Percentiles rank a stretch among this genome's conserved stretches.
These are phyloP conservation scores for Echria macrotheca DNA, from an alignment of 495 filamentous ascomycete species.

Conservation along the genomic window DNA sequence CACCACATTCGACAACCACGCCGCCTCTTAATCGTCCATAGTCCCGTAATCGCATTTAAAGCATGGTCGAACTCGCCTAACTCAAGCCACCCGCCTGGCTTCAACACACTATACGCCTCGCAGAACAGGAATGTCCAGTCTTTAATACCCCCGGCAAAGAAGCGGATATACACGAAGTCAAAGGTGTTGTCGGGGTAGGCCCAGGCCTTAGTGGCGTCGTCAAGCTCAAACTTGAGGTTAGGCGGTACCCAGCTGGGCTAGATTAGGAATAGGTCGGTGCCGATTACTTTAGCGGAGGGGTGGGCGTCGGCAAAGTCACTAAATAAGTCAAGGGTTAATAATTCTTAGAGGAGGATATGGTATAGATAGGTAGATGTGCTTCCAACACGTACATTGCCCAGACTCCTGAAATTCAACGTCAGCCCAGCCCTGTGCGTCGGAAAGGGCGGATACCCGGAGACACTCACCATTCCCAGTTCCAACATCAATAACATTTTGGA, in stretches of 20 bases:
- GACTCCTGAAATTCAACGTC: neutral
- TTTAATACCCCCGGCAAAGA: slow-evolving; percentile 43
- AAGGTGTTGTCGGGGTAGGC: slow-evolving; percentile 38
- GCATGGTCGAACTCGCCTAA: neutral
- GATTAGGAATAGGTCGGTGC: slow-evolving; percentile 58
- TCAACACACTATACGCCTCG: slow-evolving; percentile 27
- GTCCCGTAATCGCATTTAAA: neutral
- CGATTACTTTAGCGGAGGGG: slow-evolving; percentile 46
- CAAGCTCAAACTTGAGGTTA: slow-evolving; percentile 45
- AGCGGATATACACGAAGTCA: slow-evolving; percentile 53
- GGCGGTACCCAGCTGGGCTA: slow-evolving; percentile 43
- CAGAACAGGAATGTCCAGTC: slow-evolving; percentile 44
- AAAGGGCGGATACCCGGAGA: neutral
- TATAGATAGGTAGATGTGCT: neutral
- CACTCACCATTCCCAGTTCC: neutral
- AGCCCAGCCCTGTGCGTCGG: neutral
- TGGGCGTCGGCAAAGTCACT: slow-evolving; percentile 39
- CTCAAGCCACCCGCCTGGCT: slow-evolving; percentile 35
- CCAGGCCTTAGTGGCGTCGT: slow-evolving; percentile 45
- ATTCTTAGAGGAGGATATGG: slow-evolving; percentile 5
- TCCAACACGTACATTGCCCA: neutral
- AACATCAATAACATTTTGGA: neutral
- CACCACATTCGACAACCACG: slow-evolving; percentile 20
- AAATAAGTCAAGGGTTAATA: slow-evolving; percentile 10
- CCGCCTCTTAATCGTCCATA: neutral